Conservation (phyloP, 164 flowering plant species). For the Chimonanthus praecox region DNA sequence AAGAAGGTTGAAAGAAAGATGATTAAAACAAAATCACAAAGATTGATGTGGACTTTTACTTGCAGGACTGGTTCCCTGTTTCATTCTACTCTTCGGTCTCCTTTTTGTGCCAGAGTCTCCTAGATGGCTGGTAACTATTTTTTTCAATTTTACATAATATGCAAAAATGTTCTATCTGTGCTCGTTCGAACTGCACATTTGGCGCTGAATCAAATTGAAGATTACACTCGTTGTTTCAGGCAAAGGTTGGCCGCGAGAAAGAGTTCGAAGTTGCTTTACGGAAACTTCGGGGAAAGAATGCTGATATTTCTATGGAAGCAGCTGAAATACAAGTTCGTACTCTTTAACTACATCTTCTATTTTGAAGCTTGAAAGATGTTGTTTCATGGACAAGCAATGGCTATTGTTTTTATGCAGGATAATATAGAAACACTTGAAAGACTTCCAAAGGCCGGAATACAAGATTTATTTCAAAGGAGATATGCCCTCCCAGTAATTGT, state of each 20-base stretch:
- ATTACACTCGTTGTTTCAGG: conserved; percentile 33
- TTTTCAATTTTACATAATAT: not conserved
- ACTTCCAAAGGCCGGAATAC: conserved; percentile 62
- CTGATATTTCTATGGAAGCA: conserved; percentile 66
- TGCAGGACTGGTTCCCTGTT: conserved; percentile 74
- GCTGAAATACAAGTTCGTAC: conserved; percentile 59
- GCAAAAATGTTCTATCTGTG: not conserved
- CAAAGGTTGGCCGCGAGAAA: conserved; percentile 53
- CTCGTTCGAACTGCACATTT: too few relatives aligned
- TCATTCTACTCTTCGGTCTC: conserved; percentile 56
- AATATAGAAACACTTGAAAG: conserved; percentile 54
- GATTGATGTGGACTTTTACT: not conserved
- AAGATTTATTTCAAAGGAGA: conserved; percentile 71
- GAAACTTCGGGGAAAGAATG: conserved; percentile 73
- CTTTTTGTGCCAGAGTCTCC: conserved; percentile 89
- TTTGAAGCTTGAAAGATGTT: not conserved
- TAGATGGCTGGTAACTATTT: conserved; percentile 85
- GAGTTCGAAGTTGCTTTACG: conserved; percentile 60
- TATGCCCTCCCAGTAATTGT: conserved; percentile 66
- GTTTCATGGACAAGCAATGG: not conserved
- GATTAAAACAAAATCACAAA: not conserved
- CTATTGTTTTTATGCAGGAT: conserved; percentile 44
- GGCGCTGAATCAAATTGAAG: not conserved
- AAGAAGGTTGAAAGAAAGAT: not conserved
- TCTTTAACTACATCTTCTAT: not conserved